phyloP scores from a whole-genome alignment of 163 green algal genomes.

The Scenedesmus sp. region DNA sequence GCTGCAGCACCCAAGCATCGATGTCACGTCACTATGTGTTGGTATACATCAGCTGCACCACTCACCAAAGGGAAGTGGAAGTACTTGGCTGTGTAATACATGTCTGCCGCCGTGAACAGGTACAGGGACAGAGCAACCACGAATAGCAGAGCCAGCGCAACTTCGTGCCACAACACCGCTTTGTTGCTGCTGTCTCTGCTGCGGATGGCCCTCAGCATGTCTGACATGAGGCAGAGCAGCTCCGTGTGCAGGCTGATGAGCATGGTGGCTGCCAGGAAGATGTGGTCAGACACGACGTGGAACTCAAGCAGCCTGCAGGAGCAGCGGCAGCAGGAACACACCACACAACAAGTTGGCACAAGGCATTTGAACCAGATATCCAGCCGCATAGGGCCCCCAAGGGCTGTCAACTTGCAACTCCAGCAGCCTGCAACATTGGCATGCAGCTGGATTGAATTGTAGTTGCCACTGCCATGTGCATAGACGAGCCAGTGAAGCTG shows the following conservation, averaged over 20 bases:
- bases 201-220: conserved; percentile 27
- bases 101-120: conserved; percentile 51
- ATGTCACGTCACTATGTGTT: too few species aligned
- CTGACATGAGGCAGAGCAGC: conserved; percentile 38
- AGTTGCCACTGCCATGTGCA: too few species aligned
- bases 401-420: conserved; percentile 9
- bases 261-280: conserved; percentile 56
- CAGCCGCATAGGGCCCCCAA: too few species aligned
- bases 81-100: conserved; percentile 55
- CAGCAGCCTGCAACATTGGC: conserved; percentile 36
- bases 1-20: too few species aligned
- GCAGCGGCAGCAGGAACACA: background rate
- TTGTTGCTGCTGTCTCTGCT: background rate
- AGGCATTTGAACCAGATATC: too few species aligned
- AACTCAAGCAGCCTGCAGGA: conserved; percentile 38
- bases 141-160: conserved; percentile 7
- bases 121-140: conserved; percentile 49
- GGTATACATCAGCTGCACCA: background rate
- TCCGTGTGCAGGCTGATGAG: conserved; percentile 53
- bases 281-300: conserved; percentile 56
- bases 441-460: too few species aligned
- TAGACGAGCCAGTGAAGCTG: too few species aligned
- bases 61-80: conserved; percentile 56
- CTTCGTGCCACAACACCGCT: background rate
- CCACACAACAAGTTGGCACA: background rate